Evolutionary conservation across 768 basidiomycete species (phyloP).

Genomic region (Neoboletus magnificus): DNA sequence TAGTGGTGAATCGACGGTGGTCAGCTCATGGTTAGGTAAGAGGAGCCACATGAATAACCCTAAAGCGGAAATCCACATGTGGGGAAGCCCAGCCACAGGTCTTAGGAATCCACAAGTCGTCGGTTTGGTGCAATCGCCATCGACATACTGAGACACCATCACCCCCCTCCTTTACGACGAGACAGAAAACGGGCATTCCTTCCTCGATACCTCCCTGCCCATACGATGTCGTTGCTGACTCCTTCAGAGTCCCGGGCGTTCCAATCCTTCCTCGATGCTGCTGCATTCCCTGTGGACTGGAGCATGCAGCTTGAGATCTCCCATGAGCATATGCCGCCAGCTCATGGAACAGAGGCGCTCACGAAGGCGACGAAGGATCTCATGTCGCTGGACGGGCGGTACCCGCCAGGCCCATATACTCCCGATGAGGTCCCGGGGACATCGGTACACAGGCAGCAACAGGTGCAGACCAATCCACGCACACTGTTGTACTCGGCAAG

Average conservation of each 20-base stretch:
- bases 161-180: neutral
- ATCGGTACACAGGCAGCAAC: constrained; percentile 14
- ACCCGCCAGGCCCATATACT: constrained; percentile 21
- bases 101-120: constrained; percentile 18
- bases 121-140: constrained; percentile 16
- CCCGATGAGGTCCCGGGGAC: constrained; percentile 5
- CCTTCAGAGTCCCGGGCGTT: constrained; percentile 65
- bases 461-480: constrained; percentile 16
- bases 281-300: constrained; percentile 47
- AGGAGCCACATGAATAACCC: constrained; percentile 17
- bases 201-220: neutral
- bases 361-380: constrained; percentile 81
- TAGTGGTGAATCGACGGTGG: neutral
- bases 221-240: constrained; percentile 58
- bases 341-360: constrained; percentile 60
- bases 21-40: neutral
- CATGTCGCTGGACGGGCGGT: constrained; percentile 60
- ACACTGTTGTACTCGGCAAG: constrained; percentile 17
- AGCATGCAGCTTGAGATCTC: constrained; percentile 34
- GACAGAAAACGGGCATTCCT: neutral
- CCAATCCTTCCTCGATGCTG: constrained; percentile 63
- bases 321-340: constrained; percentile 47
- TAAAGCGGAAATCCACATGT: constrained; percentile 22
- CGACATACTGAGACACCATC: neutral
- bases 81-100: constrained; percentile 31